A percentile compares a stretch with the other conserved stretches of the same genome.
Evolutionary conservation across 2,329 filamentous ascomycete genomes (phyloP).

Genomic region (Lecanicillium sp.): DNA sequence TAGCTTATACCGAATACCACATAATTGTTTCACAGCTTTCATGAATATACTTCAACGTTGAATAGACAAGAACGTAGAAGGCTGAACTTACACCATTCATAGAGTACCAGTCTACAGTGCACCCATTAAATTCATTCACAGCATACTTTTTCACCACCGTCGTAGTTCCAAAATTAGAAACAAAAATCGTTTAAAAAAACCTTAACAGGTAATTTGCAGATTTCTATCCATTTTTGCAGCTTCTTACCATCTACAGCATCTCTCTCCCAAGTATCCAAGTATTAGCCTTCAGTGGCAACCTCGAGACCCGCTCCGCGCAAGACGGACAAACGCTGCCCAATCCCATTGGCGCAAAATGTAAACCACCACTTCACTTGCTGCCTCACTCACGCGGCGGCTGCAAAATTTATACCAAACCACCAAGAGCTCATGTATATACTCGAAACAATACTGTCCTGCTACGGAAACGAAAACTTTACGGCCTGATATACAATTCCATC

Average conservation of each 20-base stretch:
- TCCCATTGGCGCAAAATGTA: conserved; percentile 14
- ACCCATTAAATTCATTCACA: no score
- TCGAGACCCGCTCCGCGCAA: conserved; percentile 4
- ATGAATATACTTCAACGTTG: not conserved
- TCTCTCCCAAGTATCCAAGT: no score
- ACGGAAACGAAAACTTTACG: no score
- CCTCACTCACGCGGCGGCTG: not conserved
- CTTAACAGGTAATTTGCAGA: no score
- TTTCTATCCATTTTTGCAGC: not conserved
- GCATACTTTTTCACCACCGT: no score
- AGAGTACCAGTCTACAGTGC: no score
- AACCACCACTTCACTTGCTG: conserved; percentile 9
- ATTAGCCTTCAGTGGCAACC: not conserved
- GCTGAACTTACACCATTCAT: no score
- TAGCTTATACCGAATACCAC: not conserved
- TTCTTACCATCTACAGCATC: no score
- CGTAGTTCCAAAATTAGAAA: no score
- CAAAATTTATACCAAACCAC: not conserved
- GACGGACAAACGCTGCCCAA: conserved; percentile 5
- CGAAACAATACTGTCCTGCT: no score
- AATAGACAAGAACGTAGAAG: no score
- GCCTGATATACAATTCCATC: not conserved
- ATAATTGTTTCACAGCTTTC: not conserved
- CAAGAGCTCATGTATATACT: not conserved
- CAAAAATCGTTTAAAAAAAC: no score